Conservation (phyloP, 1,284 basidiomycete species). For the Tilletiaria anomala region DNA sequence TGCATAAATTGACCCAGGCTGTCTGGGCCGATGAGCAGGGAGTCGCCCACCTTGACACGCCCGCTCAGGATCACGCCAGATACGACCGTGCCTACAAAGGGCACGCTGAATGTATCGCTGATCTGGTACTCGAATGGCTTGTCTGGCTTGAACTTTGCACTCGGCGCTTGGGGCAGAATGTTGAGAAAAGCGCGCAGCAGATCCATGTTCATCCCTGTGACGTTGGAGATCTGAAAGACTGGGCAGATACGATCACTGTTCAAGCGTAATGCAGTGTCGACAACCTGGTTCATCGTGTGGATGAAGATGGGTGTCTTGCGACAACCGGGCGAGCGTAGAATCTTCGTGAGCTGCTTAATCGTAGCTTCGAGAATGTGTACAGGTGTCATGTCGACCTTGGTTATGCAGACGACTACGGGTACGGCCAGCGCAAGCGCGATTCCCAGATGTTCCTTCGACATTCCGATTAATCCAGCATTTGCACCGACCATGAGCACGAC, state of each 20-base stretch:
- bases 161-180: constrained; percentile 27
- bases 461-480: constrained; percentile 85
- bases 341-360: constrained; percentile 79
- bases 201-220: constrained; percentile 80
- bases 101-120: constrained; percentile 50
- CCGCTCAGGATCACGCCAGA: constrained; percentile 61
- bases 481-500: constrained; percentile 91
- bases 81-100: constrained; percentile 87
- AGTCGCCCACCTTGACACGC: constrained; percentile 45
- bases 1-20: constrained; percentile 74
- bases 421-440: constrained; percentile 85
- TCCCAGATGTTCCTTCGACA: constrained; percentile 85
- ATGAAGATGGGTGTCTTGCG: constrained; percentile 34
- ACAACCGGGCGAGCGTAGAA: constrained; percentile 84
- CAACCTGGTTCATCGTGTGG: constrained; percentile 14
- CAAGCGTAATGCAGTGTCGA: constrained; percentile 26
- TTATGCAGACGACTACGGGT: constrained; percentile 83
- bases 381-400: constrained; percentile 98
- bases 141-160: constrained; percentile 41
- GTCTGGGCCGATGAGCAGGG: constrained; percentile 78
- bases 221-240: constrained; percentile 85
- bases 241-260: constrained; percentile 55
- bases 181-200: constrained; percentile 43
- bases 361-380: constrained; percentile 77
- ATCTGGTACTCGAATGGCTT: constrained; percentile 65